phyloP scores from a whole-genome alignment of 257 asterid species.

The Craterostigma plantagineum region DNA sequence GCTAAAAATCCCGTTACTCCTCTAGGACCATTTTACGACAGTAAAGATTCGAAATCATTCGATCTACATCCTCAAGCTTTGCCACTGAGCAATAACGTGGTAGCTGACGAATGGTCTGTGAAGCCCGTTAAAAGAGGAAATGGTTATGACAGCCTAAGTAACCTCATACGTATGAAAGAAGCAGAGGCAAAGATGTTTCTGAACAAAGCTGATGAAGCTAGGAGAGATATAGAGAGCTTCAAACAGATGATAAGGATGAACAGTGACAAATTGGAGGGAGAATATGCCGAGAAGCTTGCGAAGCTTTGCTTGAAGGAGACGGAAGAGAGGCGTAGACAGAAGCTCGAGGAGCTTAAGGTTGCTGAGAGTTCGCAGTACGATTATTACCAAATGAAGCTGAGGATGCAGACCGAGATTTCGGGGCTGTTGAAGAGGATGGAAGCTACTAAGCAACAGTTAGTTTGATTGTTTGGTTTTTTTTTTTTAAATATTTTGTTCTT shows the following conservation, averaged over 20 bases:
- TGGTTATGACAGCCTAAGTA: conserved; percentile 58
- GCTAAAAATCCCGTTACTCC: conserved; percentile 22
- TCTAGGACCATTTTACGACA: conserved; percentile 34
- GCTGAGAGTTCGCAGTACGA: conserved; percentile 61
- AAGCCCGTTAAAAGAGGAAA: conserved; percentile 42
- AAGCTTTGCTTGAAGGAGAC: conserved; percentile 45
- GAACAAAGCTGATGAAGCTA: conserved; percentile 65
- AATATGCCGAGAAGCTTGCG: conserved; percentile 37
- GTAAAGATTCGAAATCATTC: too few relatives aligned
- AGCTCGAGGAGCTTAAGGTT: conserved; percentile 52
- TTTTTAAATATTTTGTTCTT: too few relatives aligned
- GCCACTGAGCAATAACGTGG: conserved; percentile 17
- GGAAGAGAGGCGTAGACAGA: conserved; percentile 52
- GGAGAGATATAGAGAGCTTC: conserved; percentile 46
- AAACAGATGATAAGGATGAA: conserved; percentile 36
- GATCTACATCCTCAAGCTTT: too few relatives aligned
- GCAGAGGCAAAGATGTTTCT: conserved; percentile 90
- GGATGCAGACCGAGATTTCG: conserved; percentile 79
- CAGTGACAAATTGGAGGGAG: conserved; percentile 45
- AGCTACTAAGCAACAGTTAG: conserved; percentile 56
- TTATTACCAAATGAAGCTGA: conserved; percentile 70
- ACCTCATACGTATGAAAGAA: conserved; percentile 57
- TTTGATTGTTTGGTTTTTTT: conserved; percentile 10
- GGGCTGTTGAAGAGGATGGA: conserved; percentile 92
- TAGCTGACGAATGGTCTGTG: conserved; percentile 84